These are phyloP conservation scores for Chalara sp. DNA, from an alignment of 2,329 filamentous ascomycete species.

Conservation along the genomic window DNA sequence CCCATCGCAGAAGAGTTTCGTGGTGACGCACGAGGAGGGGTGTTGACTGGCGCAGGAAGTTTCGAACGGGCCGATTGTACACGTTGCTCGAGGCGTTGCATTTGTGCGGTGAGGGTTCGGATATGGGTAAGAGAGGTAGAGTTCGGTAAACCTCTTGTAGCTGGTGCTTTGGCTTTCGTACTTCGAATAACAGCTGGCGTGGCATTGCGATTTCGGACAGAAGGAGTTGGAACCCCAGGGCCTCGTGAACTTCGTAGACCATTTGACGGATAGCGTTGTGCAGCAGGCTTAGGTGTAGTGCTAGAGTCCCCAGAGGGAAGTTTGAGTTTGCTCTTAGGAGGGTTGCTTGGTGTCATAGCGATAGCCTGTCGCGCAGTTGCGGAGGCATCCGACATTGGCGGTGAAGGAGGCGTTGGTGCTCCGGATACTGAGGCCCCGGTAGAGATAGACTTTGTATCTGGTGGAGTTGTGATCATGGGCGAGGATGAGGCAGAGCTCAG, in stretches of 20 bases:
- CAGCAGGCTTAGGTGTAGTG: constrained; percentile 44
- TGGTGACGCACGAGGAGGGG: constrained; percentile 76
- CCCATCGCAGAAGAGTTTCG: constrained; percentile 39
- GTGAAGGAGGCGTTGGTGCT: constrained; percentile 80
- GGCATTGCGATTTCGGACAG: constrained; percentile 20
- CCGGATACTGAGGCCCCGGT: constrained; percentile 54
- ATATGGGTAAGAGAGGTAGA: constrained; percentile 83
- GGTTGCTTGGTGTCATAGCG: constrained; percentile 22
- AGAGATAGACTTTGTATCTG: constrained; percentile 59
- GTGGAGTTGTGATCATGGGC: constrained; percentile 82
- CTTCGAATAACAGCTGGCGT: constrained; percentile 31
- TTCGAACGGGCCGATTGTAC: constrained; percentile 90
- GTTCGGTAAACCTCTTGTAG: constrained; percentile 37
- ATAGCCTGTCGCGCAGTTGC: constrained; percentile 11
- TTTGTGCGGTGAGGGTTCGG: constrained; percentile 87
- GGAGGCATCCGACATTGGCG: constrained; percentile 85
- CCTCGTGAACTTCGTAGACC: constrained; percentile 20
- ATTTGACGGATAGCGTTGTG: constrained; percentile 14
- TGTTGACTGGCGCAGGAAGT: constrained; percentile 72
- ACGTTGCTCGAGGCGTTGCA: constrained; percentile 91
- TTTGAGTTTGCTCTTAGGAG: constrained; percentile 38
- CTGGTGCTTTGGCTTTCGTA: constrained; percentile 34
- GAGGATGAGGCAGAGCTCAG: constrained; percentile 86
- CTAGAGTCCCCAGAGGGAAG: constrained; percentile 48
- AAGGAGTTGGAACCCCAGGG: constrained; percentile 9